phyloP scores from a whole-genome alignment of 352 stramenopile genomes.

The Pythium dissotocum region DNA sequence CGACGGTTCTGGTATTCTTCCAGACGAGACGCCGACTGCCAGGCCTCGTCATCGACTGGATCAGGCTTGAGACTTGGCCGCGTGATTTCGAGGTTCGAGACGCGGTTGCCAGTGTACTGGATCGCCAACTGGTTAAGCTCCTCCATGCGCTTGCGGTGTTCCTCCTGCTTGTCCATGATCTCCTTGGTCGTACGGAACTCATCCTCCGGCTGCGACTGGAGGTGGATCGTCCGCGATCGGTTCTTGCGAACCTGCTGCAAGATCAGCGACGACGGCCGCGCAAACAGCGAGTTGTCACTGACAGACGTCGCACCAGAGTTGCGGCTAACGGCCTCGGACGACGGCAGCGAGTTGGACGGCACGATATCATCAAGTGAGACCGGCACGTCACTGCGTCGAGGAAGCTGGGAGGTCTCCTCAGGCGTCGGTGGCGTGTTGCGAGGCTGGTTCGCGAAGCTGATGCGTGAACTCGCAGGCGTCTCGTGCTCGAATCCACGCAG shows the following conservation, averaged over 20 bases:
- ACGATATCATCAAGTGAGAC: conserved; percentile 26
- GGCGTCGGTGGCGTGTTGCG: conserved; percentile 5
- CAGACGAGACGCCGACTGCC: conserved; percentile 20
- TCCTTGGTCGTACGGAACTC: conserved; percentile 45
- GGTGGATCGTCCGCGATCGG: conserved; percentile 21
- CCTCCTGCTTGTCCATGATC: conserved; percentile 46
- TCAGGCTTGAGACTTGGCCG: conserved; percentile 25
- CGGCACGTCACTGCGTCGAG: conserved; percentile 1
- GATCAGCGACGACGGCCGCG: conserved; percentile 27
- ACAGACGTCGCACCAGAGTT: conserved; percentile 3
- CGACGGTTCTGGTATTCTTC: conserved; percentile 23
- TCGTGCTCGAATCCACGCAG: conserved; percentile 14
- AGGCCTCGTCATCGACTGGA: conserved; percentile 35
- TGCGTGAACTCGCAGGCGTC: neutral
- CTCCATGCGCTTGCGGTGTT: conserved; percentile 63
- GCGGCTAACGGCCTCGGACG: conserved; percentile 2
- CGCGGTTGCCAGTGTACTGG: conserved; percentile 44
- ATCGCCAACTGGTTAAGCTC: conserved; percentile 56
- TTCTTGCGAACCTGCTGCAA: conserved; percentile 30
- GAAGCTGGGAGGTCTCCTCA: neutral
- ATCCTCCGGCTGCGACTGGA: conserved; percentile 32
- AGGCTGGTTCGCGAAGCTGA: conserved; percentile 13
- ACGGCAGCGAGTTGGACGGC: conserved; percentile 14
- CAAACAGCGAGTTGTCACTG: conserved; percentile 19
- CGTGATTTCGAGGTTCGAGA: conserved; percentile 33